Evolutionary conservation across 495 filamentous ascomycete genomes (phyloP).

Genomic region (Lindgomyces ingoldianus): DNA sequence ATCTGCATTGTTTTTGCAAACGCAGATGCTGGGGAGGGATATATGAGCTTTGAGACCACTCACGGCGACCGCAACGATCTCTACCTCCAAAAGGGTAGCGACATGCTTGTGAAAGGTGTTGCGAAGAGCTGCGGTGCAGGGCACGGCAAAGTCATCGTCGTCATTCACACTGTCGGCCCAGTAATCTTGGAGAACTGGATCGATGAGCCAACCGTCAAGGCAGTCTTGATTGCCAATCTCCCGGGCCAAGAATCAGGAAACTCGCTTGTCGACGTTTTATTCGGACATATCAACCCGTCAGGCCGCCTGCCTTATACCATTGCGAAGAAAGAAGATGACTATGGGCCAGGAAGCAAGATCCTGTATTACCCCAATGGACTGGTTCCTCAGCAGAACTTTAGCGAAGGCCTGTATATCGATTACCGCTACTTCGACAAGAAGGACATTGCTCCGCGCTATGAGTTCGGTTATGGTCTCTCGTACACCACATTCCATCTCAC

Average conservation of each 20-base stretch:
- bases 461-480: constrained; percentile 77
- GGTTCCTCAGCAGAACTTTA: constrained; percentile 81
- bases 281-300: constrained; percentile 82
- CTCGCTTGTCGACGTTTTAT: constrained; percentile 78
- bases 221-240: constrained; percentile 80
- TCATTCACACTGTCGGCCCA: constrained; percentile 90
- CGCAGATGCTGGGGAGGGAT: constrained; percentile 67
- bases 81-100: constrained; percentile 73
- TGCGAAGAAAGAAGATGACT: constrained; percentile 76
- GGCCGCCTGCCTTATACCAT: constrained; percentile 90
- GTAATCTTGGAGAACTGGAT: constrained; percentile 85
- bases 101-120: constrained; percentile 69
- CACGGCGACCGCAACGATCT: constrained; percentile 84
- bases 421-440: constrained; percentile 87
- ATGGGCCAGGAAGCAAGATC: constrained; percentile 75
- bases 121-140: constrained; percentile 68
- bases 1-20: constrained; percentile 67
- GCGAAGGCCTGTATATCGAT: constrained; percentile 82
- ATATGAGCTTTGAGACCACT: constrained; percentile 56
- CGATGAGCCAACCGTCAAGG: constrained; percentile 74
- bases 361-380: constrained; percentile 68
- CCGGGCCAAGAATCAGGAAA: constrained; percentile 91
- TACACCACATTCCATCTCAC: constrained; percentile 80
- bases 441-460: constrained; percentile 65
- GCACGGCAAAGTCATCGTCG: constrained; percentile 71